Conservation (phyloP, 257 asterid genomes). For the Parsonsia alboflavescens region DNA sequence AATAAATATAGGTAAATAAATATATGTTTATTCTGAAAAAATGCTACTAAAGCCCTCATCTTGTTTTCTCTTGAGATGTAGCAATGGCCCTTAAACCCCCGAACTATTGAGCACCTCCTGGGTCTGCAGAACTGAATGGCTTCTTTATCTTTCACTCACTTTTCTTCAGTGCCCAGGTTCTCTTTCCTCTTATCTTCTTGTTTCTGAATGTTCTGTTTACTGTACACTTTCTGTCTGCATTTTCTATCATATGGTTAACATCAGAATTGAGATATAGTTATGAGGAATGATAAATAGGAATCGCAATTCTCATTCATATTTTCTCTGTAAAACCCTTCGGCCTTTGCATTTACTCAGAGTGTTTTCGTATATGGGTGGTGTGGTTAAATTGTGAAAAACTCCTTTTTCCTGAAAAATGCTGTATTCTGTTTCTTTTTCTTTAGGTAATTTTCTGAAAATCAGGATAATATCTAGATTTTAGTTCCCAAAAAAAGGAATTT, state of each 20-base stretch:
- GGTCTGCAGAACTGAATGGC: too few relatives aligned
- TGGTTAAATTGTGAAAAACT: slow-evolving; percentile 11
- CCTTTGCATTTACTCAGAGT: too few relatives aligned
- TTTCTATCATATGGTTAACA: background rate
- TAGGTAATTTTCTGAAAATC: too few relatives aligned
- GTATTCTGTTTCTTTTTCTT: too few relatives aligned
- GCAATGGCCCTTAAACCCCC: slow-evolving; percentile 45
- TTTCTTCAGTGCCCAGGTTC: slow-evolving; percentile 68
- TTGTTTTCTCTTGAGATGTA: slow-evolving; percentile 1
- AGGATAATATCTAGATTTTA: too few relatives aligned
- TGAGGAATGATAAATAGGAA: background rate
- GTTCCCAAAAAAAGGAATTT: too few relatives aligned
- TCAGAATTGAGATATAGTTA: background rate
- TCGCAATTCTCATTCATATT: background rate
- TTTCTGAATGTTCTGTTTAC: background rate
- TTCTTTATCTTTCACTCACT: slow-evolving; percentile 51
- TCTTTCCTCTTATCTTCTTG: slow-evolving; percentile 22
- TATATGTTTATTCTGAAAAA: too few relatives aligned
- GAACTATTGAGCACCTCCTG: background rate
- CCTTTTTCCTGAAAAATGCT: too few relatives aligned
- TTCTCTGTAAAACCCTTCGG: too few relatives aligned
- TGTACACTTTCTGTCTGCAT: slow-evolving; percentile 3
- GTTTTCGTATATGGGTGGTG: too few relatives aligned
- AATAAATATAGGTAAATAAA: too few relatives aligned
- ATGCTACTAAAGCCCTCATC: slow-evolving; percentile 26